Evolutionary conservation across 306 rosid genomes (phyloP), one percentile per base, ranked within the genome.

Genomic region (Cicer yamashitae): DNA sequence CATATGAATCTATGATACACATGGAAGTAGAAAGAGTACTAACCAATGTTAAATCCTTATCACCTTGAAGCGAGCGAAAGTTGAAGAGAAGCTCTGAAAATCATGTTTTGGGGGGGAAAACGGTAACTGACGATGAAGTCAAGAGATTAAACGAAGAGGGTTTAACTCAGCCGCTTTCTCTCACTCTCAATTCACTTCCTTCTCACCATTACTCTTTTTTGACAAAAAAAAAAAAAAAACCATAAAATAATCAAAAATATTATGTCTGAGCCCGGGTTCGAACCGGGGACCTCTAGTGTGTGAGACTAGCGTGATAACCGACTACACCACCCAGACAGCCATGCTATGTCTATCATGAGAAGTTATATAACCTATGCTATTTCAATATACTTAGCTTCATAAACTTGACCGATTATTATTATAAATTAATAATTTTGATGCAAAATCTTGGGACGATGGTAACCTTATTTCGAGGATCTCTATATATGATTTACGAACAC

Each of bases 241-340:
- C 34, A 3, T 30, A 30, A 30, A 25, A 3, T 30, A 30, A 3
- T 25, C 0, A 22, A 22, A 4, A 6, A 7, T 4, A 4, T 30
- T 3, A 1, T 84, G 86, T 85, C 88, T 85, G 88, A 85, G 86
- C 88, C 86, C 88, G 80, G 86, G 88, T 76, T 85, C 89, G 86
- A 85, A 85, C 88, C 82, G 86, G 86, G 86, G 86, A 82, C 89
- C 84, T 82, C 86, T 82, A 85, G 89, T 85, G 89, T 85, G 89
- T 85, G 86, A 85, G 86, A 85, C 89, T 85, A 85, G 86, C 86
- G 86, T 82, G 89, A 85, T 85, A 79, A 85, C 86, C 89, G 54
- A 85, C 89, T 85, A 82, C 89, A 85, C 89, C 89, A 85, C 86
- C 89, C 86, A 85, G 89, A 82, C 88, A 0, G 0, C 3, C 0